Evolutionary conservation across 2,329 filamentous ascomycete genomes (phyloP).

Genomic region (Sclerotiophoma versabilis): DNA sequence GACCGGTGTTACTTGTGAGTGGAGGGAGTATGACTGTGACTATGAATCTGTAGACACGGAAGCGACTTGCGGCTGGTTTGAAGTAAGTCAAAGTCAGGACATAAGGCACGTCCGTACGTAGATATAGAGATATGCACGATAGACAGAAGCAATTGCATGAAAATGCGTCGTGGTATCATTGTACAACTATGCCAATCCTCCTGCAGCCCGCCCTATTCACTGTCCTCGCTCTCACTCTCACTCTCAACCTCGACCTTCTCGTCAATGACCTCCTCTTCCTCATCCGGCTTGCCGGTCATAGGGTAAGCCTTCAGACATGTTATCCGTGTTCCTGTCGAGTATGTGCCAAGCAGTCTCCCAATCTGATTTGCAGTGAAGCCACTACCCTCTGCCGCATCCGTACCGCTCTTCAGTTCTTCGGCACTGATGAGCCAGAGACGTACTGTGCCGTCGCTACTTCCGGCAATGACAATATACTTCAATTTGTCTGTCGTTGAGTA

Average conservation of each 20-base stretch:
- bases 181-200: not conserved
- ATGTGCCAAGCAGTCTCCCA: constrained; percentile 75
- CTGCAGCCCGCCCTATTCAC: constrained; percentile 20
- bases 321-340: constrained; percentile 86
- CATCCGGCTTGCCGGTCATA: constrained; percentile 66
- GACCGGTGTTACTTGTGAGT: constrained; percentile 79
- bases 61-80: too few relatives aligned
- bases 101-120: too few relatives aligned
- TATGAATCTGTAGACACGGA: constrained; percentile 65
- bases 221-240: constrained; percentile 31
- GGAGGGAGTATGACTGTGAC: constrained; percentile 92
- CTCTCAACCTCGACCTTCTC: constrained; percentile 25
- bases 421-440: constrained; percentile 72
- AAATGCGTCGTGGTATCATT: constrained; percentile 22
- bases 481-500: constrained; percentile 50
- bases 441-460: constrained; percentile 85
- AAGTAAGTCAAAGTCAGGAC: too few relatives aligned
- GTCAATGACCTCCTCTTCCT: constrained; percentile 32
- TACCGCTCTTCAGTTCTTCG: constrained; percentile 31
- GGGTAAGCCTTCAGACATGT: constrained; percentile 87
- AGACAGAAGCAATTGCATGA: too few relatives aligned
- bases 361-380: constrained; percentile 55
- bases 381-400: constrained; percentile 21
- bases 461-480: constrained; percentile 68
- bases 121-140: too few relatives aligned